Evolutionary conservation across 2,329 filamentous ascomycete genomes (phyloP).

Genomic region (Pseudogymnoascus sp.): DNA sequence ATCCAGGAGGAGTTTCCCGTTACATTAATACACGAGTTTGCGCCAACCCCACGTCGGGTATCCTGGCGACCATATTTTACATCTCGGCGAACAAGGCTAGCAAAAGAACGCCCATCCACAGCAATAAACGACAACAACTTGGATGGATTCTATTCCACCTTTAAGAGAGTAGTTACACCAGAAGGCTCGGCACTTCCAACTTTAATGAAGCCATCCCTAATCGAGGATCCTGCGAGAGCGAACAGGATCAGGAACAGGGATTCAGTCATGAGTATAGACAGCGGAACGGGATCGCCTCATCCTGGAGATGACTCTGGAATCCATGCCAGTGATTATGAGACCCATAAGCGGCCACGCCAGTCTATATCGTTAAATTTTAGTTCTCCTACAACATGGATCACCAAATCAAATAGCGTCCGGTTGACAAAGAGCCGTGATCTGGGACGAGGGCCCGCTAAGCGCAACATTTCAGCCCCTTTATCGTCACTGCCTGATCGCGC

Average conservation of each 20-base stretch:
- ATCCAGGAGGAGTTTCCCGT: conserved; percentile 4
- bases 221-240: conserved; percentile 10
- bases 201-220: conserved; percentile 25
- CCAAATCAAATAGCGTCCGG: conserved; percentile 47
- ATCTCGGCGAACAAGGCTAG: conserved; percentile 23
- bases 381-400: conserved; percentile 48
- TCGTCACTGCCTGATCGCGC: conserved; percentile 22
- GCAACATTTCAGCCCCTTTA: conserved; percentile 47
- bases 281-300: conserved; percentile 5
- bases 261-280: background rate
- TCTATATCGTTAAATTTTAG: conserved; percentile 54
- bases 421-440: conserved; percentile 43
- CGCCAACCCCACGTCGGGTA: conserved; percentile 16
- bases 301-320: conserved; percentile 14
- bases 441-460: conserved; percentile 36
- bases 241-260: background rate
- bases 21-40: conserved; percentile 16
- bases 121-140: conserved; percentile 20
- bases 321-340: conserved; percentile 27
- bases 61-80: conserved; percentile 27
- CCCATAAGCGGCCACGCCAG: conserved; percentile 39
- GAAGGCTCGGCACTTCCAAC: conserved; percentile 22
- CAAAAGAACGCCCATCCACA: conserved; percentile 23
- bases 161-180: conserved; percentile 21
- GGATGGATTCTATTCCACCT: conserved; percentile 21